Conservation (phyloP, 2,329 filamentous ascomycete species). For the Colletotrichum brevisporum region DNA sequence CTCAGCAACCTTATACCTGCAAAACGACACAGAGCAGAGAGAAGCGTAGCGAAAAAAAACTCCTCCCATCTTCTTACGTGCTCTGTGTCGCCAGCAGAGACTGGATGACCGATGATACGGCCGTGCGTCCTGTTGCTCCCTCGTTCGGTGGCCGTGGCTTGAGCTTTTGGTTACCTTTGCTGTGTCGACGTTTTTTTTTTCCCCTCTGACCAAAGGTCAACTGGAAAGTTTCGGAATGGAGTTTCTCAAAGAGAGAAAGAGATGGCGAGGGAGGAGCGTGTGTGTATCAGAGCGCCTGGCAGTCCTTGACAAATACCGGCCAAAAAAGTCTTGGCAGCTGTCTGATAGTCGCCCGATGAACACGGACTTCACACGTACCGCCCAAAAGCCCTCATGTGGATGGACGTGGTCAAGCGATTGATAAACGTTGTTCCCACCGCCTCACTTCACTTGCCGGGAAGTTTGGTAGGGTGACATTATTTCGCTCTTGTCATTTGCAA, state of each 20-base stretch:
- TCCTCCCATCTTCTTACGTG: neutral
- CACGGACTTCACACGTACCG: neutral
- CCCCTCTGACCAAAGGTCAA: no score
- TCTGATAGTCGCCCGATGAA: constrained; percentile 20
- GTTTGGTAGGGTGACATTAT: no score
- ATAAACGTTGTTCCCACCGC: no score
- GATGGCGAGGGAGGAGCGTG: neutral
- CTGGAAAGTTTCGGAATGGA: no score
- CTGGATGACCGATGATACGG: constrained; percentile 6
- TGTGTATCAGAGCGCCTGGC: constrained; percentile 23
- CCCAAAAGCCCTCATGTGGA: neutral
- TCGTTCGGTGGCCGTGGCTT: constrained; percentile 11
- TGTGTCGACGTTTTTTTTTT: neutral
- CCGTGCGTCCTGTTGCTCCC: constrained; percentile 24
- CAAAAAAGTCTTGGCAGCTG: constrained; percentile 23
- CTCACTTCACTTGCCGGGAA: no score
- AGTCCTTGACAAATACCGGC: constrained; percentile 24
- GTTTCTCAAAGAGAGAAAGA: neutral
- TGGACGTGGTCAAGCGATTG: no score
- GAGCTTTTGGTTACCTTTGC: neutral
- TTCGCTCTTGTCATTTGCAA: no score
- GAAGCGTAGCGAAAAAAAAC: neutral
- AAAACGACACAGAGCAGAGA: neutral
- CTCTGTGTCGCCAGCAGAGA: neutral
- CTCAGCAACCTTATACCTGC: neutral